These are phyloP conservation scores for Pseudopediastrum boryanum DNA, from an alignment of 139 green algal species.

Conservation along the genomic window DNA sequence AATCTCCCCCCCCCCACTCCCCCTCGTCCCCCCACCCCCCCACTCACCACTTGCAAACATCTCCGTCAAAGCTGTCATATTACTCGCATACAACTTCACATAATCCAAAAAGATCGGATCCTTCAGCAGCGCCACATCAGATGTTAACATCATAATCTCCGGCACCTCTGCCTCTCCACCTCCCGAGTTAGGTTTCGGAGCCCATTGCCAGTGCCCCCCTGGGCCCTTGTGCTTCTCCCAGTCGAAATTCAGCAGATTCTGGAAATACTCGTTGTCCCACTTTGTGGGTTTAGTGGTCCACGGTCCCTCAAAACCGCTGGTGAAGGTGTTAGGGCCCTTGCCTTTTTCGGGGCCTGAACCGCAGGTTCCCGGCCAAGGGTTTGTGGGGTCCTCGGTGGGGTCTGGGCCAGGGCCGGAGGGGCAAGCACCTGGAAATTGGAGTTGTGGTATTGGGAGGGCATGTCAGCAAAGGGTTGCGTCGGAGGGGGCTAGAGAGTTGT, in stretches of 20 bases:
- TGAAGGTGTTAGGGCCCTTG: slow-evolving; percentile 50
- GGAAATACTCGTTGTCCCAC: slow-evolving; percentile 51
- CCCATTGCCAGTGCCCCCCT: slow-evolving; percentile 19
- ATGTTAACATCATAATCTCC: slow-evolving; percentile 45
- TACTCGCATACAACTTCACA: not conserved
- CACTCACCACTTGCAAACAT: not conserved
- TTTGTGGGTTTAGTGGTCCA: slow-evolving; percentile 42
- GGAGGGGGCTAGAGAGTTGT: no score
- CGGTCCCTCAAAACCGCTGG: slow-evolving; percentile 45
- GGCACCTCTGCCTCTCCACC: not conserved
- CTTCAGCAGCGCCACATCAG: slow-evolving; percentile 41
- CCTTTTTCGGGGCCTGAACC: slow-evolving; percentile 31
- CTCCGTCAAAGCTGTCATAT: not conserved
- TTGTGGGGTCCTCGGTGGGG: slow-evolving; percentile 30
- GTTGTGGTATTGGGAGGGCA: no score
- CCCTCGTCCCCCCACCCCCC: no score
- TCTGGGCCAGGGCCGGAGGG: slow-evolving; percentile 39
- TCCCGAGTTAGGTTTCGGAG: not conserved
- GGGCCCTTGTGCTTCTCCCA: slow-evolving; percentile 40
- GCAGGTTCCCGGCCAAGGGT: slow-evolving; percentile 47
- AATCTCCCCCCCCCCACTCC: no score
- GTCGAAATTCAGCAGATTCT: slow-evolving; percentile 37
- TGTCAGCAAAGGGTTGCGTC: no score
- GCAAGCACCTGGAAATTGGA: slow-evolving; percentile 51
- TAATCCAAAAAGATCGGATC: slow-evolving; percentile 32